Evolutionary conservation across 2,329 filamentous ascomycete species (phyloP).

Genomic region (Fusarium agapanthi): DNA sequence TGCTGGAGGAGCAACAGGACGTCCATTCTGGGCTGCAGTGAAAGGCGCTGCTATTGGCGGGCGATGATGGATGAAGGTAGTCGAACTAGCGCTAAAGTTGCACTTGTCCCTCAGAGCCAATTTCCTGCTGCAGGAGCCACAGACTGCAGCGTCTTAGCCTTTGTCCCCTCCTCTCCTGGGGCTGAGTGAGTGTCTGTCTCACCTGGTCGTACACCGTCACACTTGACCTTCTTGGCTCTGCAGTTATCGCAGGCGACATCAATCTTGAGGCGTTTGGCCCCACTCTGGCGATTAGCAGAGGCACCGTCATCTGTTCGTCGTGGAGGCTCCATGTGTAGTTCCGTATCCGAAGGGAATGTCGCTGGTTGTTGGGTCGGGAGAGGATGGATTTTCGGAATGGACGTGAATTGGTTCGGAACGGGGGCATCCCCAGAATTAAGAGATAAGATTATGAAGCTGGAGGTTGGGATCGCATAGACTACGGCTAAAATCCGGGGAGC

Average conservation of each 20-base stretch:
- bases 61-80: not conserved
- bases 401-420: constrained; percentile 18
- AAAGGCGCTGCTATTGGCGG: not conserved
- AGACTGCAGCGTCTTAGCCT: constrained; percentile 37
- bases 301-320: not conserved
- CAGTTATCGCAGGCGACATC: constrained; percentile 55
- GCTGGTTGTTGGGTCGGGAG: not conserved
- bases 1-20: not conserved
- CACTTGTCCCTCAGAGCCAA: constrained; percentile 42
- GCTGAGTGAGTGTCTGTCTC: constrained; percentile 4
- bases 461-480: not conserved
- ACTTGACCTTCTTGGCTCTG: constrained; percentile 53
- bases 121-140: constrained; percentile 45
- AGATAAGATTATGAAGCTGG: not conserved
- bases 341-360: not conserved
- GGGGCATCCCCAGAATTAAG: not conserved
- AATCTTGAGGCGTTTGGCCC: constrained; percentile 53
- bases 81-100: constrained; percentile 36
- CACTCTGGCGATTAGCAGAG: constrained; percentile 9
- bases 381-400: constrained; percentile 8
- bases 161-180: not conserved
- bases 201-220: constrained; percentile 53
- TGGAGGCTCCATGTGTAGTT: constrained; percentile 26
- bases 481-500: not conserved
- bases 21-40: not conserved